Conservation (phyloP, 179 eudicot species). For the Carnegiea gigantea region DNA sequence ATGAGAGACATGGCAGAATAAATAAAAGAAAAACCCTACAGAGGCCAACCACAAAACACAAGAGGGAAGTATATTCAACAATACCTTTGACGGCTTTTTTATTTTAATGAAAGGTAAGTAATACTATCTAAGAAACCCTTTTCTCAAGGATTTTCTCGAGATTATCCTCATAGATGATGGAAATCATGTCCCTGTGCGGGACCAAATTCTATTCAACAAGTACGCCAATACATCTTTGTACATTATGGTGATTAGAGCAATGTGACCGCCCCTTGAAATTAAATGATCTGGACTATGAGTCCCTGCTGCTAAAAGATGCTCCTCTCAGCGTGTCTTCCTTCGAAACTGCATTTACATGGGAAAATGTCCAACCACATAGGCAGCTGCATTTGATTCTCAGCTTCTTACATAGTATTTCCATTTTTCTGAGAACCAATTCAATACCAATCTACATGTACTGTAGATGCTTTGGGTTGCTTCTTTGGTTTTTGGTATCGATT, state of each 20-base stretch:
- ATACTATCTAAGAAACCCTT: too few relatives aligned
- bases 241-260: background rate
- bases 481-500: slow-evolving; percentile 72
- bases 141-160: too few relatives aligned
- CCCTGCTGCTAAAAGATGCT: background rate
- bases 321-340: background rate
- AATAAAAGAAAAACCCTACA: background rate
- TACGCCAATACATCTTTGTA: background rate
- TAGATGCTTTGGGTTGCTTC: slow-evolving; percentile 64
- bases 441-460: slow-evolving; percentile 67
- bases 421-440: slow-evolving; percentile 22
- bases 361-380: background rate
- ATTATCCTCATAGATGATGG: too few relatives aligned
- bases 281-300: background rate
- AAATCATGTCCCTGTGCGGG: too few relatives aligned
- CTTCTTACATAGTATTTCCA: background rate
- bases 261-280: background rate
- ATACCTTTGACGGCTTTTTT: too few relatives aligned
- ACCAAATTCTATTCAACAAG: too few relatives aligned
- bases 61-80: background rate
- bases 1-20: background rate
- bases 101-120: too few relatives aligned
- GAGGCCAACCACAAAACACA: background rate
- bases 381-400: background rate
- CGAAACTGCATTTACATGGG: background rate